Conservation (phyloP, 2,329 filamentous ascomycete species). For the Verticillium albo-atrum region DNA sequence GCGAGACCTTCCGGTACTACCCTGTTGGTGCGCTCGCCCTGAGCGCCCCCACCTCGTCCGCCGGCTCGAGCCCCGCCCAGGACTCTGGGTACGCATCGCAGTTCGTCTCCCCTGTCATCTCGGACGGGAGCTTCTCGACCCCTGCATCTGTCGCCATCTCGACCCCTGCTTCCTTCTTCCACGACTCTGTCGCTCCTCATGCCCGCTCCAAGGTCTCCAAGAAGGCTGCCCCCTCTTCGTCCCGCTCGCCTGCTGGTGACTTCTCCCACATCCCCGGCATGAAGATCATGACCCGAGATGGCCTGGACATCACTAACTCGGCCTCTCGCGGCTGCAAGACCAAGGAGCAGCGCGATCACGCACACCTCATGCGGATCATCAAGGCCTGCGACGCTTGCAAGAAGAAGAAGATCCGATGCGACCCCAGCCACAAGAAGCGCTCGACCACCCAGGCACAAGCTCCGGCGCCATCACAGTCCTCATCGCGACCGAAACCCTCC, state of each 20-base stretch:
- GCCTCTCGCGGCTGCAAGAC: constrained; percentile 61
- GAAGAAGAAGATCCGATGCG: constrained; percentile 60
- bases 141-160: constrained; percentile 21
- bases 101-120: constrained; percentile 44
- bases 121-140: constrained; percentile 39
- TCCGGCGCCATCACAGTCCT: constrained; percentile 25
- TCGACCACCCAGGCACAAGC: constrained; percentile 3
- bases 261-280: constrained; percentile 56
- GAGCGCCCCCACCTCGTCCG: constrained; percentile 36
- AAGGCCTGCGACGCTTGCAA: constrained; percentile 62
- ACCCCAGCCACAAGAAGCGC: constrained; percentile 54
- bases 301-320: constrained; percentile 57
- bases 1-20: constrained; percentile 59
- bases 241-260: constrained; percentile 26
- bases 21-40: constrained; percentile 37
- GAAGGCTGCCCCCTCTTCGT: constrained; percentile 15
- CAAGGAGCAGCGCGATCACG: constrained; percentile 64
- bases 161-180: constrained; percentile 21
- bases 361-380: constrained; percentile 62
- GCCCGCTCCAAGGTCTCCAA: constrained; percentile 16
- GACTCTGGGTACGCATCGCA: constrained; percentile 42
- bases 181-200: constrained; percentile 21
- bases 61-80: constrained; percentile 34
- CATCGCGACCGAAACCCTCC: constrained; percentile 24
- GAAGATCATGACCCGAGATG: constrained; percentile 63